Base-by-base conservation (phyloP, 2,329 filamentous ascomycete genomes). In the Clarireedia homoeocarpa region DNA sequence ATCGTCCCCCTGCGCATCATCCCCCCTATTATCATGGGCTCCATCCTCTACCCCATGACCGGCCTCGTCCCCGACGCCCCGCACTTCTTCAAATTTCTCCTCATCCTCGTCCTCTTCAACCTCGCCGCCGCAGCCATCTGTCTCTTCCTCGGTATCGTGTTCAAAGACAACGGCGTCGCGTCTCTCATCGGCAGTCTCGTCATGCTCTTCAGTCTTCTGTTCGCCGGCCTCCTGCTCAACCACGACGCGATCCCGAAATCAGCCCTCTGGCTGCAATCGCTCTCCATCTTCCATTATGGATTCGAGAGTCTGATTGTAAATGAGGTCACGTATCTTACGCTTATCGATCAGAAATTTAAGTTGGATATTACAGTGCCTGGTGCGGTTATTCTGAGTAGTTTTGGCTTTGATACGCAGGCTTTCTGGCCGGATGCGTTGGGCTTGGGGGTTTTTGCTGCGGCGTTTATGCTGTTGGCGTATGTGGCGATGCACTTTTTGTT, bases 291-390 rank as follows among this genome's bases (percentile, higher is more conserved):
- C 80, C 94, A 99, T 70, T 99, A 95, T 69, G 92, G 87, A 5
- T 97, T 97, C 65, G 94, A 99, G 76, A 88, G 89, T 2, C 80
- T 99, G 14, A 95, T 97, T 61, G 94, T 99, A 65, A 99, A 97
- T 68, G 94, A 99, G 74, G 95, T 96, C 48, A 85, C 90, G 26
- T 89, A 90, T 66, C 77, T 99, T 45, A 92, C 88, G 0, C 80
- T 99, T 26, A 83, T 95, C 44, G 94, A 99, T 70, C 86, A 94
- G 71, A 95, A 97, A 72, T 96, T 96, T 62, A 94, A 94, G 5
- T 81, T 99, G 5, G 91, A 97, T 67, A 99, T 99, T 61, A 92
- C 94, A 52, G 91, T 99, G 0, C 94, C 94, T 0, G 94, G 94
- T 36, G 91, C 92, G 0, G 89, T 91, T 0, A 99, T 99, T 63